Conservation (phyloP, 2,329 filamentous ascomycete genomes). For the Fusarium ambrosium region DNA sequence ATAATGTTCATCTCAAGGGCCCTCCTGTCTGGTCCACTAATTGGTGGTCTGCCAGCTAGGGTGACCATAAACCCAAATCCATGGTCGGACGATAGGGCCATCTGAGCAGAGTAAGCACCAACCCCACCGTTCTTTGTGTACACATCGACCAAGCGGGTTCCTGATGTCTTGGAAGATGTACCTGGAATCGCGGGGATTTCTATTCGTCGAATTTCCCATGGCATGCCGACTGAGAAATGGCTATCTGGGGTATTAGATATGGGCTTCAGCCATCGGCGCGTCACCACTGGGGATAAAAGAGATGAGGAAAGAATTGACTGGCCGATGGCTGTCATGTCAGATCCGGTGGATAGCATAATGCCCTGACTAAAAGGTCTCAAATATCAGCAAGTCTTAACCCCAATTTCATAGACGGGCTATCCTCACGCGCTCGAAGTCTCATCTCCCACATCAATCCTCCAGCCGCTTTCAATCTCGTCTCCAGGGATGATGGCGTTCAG, state of each 20-base stretch:
- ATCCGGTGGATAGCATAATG: constrained; percentile 16
- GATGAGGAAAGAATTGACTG: constrained; percentile 19
- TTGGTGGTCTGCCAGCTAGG: background rate
- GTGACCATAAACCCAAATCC: constrained; percentile 4
- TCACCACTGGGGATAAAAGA: background rate
- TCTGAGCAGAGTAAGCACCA: background rate
- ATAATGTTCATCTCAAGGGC: background rate
- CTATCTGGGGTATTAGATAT: constrained; percentile 6
- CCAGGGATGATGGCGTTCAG: background rate
- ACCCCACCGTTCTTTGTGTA: constrained; percentile 19
- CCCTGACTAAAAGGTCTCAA: background rate
- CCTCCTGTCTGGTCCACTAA: background rate
- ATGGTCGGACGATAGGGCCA: constrained; percentile 14
- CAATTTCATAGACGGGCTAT: background rate
- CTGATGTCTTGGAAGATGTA: background rate
- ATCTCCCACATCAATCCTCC: background rate
- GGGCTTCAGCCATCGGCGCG: constrained; percentile 20
- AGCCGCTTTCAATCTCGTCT: background rate
- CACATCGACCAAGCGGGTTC: background rate
- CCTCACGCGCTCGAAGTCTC: background rate
- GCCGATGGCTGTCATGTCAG: constrained; percentile 9
- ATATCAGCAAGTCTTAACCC: no score
- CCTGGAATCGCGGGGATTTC: background rate
- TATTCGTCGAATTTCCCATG: constrained; percentile 23
- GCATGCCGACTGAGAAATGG: constrained; percentile 18